Percentiles rank a stretch among this genome's conserved stretches.
phyloP scores from a whole-genome alignment of 371 early-diverging fungal species.

The Dichotomocladium elegans region DNA sequence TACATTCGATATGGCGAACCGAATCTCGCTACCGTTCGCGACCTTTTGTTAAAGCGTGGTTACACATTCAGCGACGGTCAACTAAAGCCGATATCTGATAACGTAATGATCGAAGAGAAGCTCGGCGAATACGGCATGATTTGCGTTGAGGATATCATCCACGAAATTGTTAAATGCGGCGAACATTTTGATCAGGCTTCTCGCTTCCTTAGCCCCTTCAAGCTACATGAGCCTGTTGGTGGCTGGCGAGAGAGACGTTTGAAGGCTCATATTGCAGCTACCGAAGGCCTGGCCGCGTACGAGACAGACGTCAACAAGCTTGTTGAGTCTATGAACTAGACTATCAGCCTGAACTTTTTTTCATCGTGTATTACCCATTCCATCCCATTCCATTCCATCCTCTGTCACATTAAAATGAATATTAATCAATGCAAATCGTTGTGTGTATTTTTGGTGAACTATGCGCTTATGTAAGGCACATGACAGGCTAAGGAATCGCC shows the following conservation, averaged over 20 bases:
- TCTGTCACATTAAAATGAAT: background rate
- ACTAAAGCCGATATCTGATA: constrained; percentile 94
- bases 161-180: constrained; percentile 83
- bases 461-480: background rate
- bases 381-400: background rate
- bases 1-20: constrained; percentile 96
- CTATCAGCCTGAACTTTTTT: background rate
- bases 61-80: constrained; percentile 92
- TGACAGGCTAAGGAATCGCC: background rate
- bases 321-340: constrained; percentile 94
- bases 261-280: constrained; percentile 86
- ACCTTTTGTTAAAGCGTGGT: constrained; percentile 99
- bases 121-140: constrained; percentile 95
- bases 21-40: constrained; percentile 96
- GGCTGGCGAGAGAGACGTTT: constrained; percentile 96
- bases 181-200: constrained; percentile 76
- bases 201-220: constrained; percentile 98
- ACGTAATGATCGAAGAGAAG: constrained; percentile 89
- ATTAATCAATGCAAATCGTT: background rate
- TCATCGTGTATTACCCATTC: background rate
- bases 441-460: background rate
- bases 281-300: constrained; percentile 94
- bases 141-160: constrained; percentile 98
- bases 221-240: constrained; percentile 94
- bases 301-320: constrained; percentile 95